phyloP scores from a whole-genome alignment of 768 basidiomycete genomes.

The Amanita fuliginea region DNA sequence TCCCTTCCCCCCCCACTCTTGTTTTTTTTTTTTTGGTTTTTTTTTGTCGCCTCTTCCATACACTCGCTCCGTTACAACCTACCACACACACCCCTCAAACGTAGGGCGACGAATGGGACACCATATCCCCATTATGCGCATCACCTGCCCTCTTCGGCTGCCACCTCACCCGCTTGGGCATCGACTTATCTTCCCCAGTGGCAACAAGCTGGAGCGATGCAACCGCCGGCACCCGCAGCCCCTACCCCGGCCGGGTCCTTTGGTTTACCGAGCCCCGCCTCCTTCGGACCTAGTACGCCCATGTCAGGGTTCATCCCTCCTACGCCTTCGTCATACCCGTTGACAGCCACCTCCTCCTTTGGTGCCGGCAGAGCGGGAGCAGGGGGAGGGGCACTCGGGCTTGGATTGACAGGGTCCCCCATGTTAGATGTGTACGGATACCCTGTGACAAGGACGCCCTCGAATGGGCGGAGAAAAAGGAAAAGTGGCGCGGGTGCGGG shows the following conservation, averaged over 20 bases:
- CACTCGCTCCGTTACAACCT: too few species aligned
- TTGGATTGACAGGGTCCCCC: constrained; percentile 6
- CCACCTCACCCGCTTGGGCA: not conserved
- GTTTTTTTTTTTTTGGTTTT: too few species aligned
- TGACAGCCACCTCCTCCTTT: constrained; percentile 14
- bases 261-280: constrained; percentile 2
- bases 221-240: not conserved
- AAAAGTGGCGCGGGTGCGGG: constrained; percentile 11
- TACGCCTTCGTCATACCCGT: not conserved
- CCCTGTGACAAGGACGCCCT: not conserved
- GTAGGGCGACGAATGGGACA: not conserved
- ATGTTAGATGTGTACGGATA: constrained; percentile 1
- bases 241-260: constrained; percentile 6
- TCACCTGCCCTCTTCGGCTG: not conserved
- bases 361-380: constrained; percentile 7
- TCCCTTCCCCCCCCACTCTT: too few species aligned
- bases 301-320: constrained; percentile 1
- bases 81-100: not conserved
- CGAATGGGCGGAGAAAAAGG: constrained; percentile 9
- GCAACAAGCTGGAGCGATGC: not conserved
- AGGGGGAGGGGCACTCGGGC: not conserved
- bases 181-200: not conserved
- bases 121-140: not conserved
- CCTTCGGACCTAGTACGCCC: constrained; percentile 12
- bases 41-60: too few species aligned